These are phyloP conservation scores for Hypoxylon cercidicola DNA, from an alignment of 495 filamentous ascomycete species.

Conservation along the genomic window DNA sequence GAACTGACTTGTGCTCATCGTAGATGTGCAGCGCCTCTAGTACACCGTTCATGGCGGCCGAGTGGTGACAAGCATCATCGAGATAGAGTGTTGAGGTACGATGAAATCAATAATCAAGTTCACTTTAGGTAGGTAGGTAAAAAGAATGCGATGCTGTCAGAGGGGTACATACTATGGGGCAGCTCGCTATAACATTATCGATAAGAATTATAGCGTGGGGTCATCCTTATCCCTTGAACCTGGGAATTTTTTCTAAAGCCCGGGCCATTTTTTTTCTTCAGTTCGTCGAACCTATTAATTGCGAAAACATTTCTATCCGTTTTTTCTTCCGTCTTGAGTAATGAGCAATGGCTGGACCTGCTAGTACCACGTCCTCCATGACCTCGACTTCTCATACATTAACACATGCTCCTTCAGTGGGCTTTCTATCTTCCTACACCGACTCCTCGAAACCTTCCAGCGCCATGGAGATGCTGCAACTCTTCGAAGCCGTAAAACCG, in stretches of 20 bases:
- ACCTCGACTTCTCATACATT: slow-evolving; percentile 67
- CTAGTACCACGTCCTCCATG: slow-evolving; percentile 62
- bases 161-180: slow-evolving; percentile 23
- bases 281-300: slow-evolving; percentile 8
- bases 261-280: slow-evolving; percentile 29
- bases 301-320: slow-evolving; percentile 1
- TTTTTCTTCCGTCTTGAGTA: slow-evolving; percentile 4
- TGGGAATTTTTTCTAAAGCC: slow-evolving; percentile 35
- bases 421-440: slow-evolving; percentile 41
- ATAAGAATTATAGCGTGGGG: slow-evolving; percentile 24
- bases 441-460: slow-evolving; percentile 47
- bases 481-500: slow-evolving; percentile 59
- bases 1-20: slow-evolving; percentile 84
- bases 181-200: slow-evolving; percentile 20
- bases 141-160: slow-evolving; percentile 23
- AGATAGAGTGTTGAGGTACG: neutral
- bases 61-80: slow-evolving; percentile 37
- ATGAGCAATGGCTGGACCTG: slow-evolving; percentile 56
- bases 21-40: slow-evolving; percentile 97
- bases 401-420: slow-evolving; percentile 53
- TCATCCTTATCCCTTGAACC: slow-evolving; percentile 33
- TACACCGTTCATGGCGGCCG: slow-evolving; percentile 74
- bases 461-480: slow-evolving; percentile 52
- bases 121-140: slow-evolving; percentile 4
- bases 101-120: neutral